Base-by-base conservation (phyloP, 2,329 filamentous ascomycete genomes). In the Apiospora marii region DNA sequence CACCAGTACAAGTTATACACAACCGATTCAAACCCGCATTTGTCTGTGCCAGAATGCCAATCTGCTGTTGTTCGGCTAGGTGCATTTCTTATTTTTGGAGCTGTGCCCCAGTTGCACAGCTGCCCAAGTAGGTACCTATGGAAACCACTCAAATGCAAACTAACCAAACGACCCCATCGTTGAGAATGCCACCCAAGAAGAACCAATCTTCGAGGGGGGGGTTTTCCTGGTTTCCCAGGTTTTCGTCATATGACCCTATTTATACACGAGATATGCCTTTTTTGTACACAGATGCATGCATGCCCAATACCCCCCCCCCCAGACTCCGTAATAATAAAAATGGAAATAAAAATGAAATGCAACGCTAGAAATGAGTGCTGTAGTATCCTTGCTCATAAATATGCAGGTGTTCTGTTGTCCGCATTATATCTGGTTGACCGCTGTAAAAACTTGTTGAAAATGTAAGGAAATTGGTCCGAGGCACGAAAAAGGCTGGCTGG, bases 361-460 rank as follows among this genome's bases (percentile, higher is more conserved):
- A 41, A 41, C 37, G 37, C 41, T 64, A 22, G 19, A 64, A 64
- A 8, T 41, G 58, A 41, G 58, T 64, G 58, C 58, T 64, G 58
- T 64, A 64, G 41, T 64, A 64, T 64, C 58, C 58, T 34, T 64
- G 58, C 58, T 24, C 58, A 64, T 41, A 24, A 34, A 64, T 12
- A 41, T 41, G 58, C 58, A 41, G 58, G 58, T 64, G 19, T 7
- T 51, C 30, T 64, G 58, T 41, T 64, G 2, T 64, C 34, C 58
- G 58, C 58, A 64, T 41, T 64, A 64, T 64, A 37, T 41, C n/a
- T 41, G 41, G 7, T 64, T 37, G 58, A n/a, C 34, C 58, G 58
- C 34, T 16, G 30, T 13, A 41, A 41, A 37, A 14, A 41, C 14
- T 4, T 41, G 8, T n/a, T 24, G 58, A 64, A 13, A n/a, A 22